Base-by-base conservation (phyloP, 345 rosid species). In the Pseudoturritis turrita region DNA sequence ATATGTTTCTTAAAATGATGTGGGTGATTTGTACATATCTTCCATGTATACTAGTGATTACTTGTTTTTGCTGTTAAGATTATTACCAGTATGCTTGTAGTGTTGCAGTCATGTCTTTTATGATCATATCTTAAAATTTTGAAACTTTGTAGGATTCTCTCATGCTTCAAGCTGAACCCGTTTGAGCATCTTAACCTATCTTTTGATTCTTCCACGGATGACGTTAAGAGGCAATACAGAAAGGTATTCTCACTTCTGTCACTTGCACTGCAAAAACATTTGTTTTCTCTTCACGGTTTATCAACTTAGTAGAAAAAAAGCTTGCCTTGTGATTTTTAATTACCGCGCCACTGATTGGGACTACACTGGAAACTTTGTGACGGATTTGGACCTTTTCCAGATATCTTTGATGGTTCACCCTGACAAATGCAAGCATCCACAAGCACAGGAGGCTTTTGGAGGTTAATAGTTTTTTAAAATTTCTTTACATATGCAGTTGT, bases 401-500 rank as follows among this genome's bases (percentile, higher is more conserved):
- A 59, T 95, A 66, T 95, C 99, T 65, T 79, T 95, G 80, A 70
- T 95, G 85, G 96, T 95, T 78, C 97, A 91, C 41, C 99, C 99
- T 81, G 97, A 95, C 66, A 95, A 95, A 82, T 95, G 97, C 88
- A 91, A 95, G 84, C 97, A 95, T 81, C 96, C 96, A 12, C 95
- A 87, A 78, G 96, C 99, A 28, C 91, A 95, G 75, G 99, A 95
- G 83, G 99, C 99, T 49, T 95, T 95, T 83, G 92, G 80, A 77
- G 97, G 99, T 91, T 62, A 12, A 5, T 75, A 28, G 11, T 33
- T 15, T 44, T 54, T 62, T 26, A 6, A 46, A 12, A n/a, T 47
- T 53, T 19, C 10, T 45, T 33, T 36, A 8, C 52, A 41, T 28
- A 47, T 36, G 6, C 39, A 19, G 41, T 56, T 65, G 8, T 15